Base-by-base conservation (phyloP, 306 rosid genomes). In the Castanospermum australe region DNA sequence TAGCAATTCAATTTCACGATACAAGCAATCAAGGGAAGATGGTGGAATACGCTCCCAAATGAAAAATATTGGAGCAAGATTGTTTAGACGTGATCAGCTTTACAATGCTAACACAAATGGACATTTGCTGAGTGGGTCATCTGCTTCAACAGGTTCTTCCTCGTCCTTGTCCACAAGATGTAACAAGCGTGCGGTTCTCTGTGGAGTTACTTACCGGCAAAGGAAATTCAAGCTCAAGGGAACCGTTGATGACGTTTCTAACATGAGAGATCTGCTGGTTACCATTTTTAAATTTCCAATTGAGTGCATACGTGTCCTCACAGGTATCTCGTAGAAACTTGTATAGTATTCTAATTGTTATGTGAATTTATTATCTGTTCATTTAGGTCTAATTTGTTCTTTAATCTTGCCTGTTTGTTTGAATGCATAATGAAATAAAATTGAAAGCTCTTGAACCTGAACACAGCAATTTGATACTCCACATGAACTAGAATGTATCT, bases 121-220 rank as follows among this genome's bases (percentile, higher is more conserved):
- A 14, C 10, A 1, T 51, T 1, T 44, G 22, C 55, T 25, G 56
- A 4, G 42, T 22, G 48, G n/a, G 20, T 30, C 61, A 44, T 11
- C 14, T 42, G 6, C 30, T 41, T 24, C 44, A 15, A 20, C 11
- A 41, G 17, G 61, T 44, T 42, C 47, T 24, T 42, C 75, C 20
- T 68, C 5, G 3, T 24, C 71, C 57, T 84, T 51, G 14, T 20
- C 72, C 33, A 17, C 2, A 10, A 24, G 38, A 15, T 5, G 55
- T 33, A 72, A 70, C 17, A 93, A 86, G 76, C 87, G 97, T 0
- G 98, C 97, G 4, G 70, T 93, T 84, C 91, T 91, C 5, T 91
- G 97, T 25, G 98, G 93, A 28, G 89, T 91, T 56, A 70, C 89
- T 20, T 90, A 91, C 83, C 51, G 28, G 44, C 18, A 75, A 11